Evolutionary conservation across 139 green algal species (phyloP).

Genomic region (Tetradesmus lagerheimii): DNA sequence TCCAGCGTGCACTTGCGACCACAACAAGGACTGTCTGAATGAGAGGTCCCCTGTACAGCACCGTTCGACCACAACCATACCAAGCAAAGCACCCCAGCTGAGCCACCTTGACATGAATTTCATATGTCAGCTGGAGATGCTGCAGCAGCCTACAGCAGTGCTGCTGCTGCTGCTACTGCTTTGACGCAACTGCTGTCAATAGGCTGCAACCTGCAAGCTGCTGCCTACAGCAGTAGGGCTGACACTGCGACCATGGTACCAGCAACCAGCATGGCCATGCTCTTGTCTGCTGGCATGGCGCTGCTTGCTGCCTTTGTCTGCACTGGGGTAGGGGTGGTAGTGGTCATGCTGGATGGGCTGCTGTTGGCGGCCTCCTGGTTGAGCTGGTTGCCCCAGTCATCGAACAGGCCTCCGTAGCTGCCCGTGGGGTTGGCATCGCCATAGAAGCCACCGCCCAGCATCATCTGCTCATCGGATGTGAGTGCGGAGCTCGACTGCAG

Average conservation of each 20-base stretch:
- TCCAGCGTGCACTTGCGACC: background rate
- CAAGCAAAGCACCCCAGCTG: background rate
- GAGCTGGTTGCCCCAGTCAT: background rate
- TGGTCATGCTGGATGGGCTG: background rate
- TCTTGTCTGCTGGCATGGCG: background rate
- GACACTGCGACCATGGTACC: background rate
- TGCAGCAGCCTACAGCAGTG: background rate
- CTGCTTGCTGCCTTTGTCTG: slow-evolving; percentile 11
- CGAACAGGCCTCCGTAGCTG: slow-evolving; percentile 17
- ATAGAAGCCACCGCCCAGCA: slow-evolving; percentile 16
- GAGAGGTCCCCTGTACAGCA: background rate
- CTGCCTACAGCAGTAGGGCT: background rate
- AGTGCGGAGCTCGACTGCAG: background rate
- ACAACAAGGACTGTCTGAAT: background rate
- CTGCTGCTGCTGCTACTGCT: background rate
- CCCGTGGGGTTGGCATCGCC: background rate
- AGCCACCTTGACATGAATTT: too few species aligned
- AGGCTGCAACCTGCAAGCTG: background rate
- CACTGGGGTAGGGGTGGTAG: background rate
- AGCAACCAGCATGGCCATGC: background rate
- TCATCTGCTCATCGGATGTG: slow-evolving; percentile 25
- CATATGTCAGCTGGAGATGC: too few species aligned
- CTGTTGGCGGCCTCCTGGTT: background rate
- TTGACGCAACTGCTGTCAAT: background rate
- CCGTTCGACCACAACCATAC: background rate